phyloP scores from a whole-genome alignment of 257 asterid genomes.

The Rauvolfia tetraphylla region DNA sequence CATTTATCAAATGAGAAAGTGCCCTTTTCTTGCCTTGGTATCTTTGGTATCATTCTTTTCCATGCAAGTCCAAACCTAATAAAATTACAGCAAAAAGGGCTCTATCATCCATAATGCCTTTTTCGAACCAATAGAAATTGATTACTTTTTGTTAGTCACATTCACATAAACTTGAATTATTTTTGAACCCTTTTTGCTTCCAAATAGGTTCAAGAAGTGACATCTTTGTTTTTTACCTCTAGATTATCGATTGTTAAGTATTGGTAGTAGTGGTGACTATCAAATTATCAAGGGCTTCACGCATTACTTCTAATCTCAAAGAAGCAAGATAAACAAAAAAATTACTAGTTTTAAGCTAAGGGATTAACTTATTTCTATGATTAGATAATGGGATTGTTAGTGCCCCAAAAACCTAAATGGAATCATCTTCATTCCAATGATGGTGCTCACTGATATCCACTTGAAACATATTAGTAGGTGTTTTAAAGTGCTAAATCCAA shows the following conservation, averaged over 20 bases:
- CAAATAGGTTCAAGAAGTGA: not conserved
- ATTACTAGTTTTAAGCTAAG: not conserved
- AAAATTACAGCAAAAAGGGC: not conserved
- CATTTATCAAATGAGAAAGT: not conserved
- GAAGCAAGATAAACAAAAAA: not conserved
- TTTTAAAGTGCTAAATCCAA: not conserved
- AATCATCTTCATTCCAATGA: not conserved
- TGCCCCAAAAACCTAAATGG: not conserved
- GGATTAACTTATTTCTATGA: slow-evolving; percentile 1
- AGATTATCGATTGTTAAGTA: not conserved
- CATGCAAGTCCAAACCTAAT: not conserved
- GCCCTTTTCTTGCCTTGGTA: not conserved
- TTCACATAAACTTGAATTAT: not conserved
- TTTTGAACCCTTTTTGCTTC: not conserved
- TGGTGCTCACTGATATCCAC: slow-evolving; percentile 11
- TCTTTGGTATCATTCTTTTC: not conserved
- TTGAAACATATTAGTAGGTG: not conserved
- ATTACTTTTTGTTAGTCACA: not conserved
- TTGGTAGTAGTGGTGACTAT: not conserved
- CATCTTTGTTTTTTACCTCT: not conserved
- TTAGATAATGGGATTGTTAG: slow-evolving; percentile 12
- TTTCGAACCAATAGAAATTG: not conserved
- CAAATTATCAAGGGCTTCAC: not conserved
- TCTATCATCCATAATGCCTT: not conserved
- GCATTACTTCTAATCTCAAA: not conserved